phyloP scores from a whole-genome alignment of 805 yeast species.

The Hanseniaspora clermontiae region DNA sequence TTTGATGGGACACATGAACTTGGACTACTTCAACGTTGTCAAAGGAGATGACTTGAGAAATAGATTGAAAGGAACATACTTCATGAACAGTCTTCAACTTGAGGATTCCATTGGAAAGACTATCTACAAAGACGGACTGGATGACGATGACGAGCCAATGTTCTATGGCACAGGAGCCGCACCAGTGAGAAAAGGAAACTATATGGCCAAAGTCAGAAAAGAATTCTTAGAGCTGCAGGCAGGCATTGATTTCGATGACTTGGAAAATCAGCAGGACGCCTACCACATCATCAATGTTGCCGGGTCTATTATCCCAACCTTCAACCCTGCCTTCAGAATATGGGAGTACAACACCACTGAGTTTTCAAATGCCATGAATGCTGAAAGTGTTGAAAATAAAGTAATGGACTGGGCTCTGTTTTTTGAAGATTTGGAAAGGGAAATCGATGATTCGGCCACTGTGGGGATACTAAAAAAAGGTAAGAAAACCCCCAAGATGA shows the following conservation, averaged over 20 bases:
- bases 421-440: slow-evolving; percentile 37
- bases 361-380: slow-evolving; percentile 19
- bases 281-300: slow-evolving; percentile 59
- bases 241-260: not conserved
- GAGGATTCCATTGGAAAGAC: not conserved
- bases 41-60: slow-evolving; percentile 38
- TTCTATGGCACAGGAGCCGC: slow-evolving; percentile 44
- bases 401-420: slow-evolving; percentile 48
- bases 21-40: slow-evolving; percentile 71
- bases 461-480: slow-evolving; percentile 19
- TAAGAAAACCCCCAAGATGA: slow-evolving; percentile 21
- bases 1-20: slow-evolving; percentile 78
- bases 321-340: slow-evolving; percentile 67
- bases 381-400: not conserved
- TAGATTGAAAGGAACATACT: not conserved
- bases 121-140: slow-evolving; percentile 16
- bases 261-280: not conserved
- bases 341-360: slow-evolving; percentile 76
- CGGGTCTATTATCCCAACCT: slow-evolving; percentile 72
- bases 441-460: slow-evolving; percentile 16
- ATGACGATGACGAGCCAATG: slow-evolving; percentile 27
- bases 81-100: slow-evolving; percentile 6
- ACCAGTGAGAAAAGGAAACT: slow-evolving; percentile 53
- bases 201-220: slow-evolving; percentile 32
- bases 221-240: slow-evolving; percentile 15